Evolutionary conservation across 2,329 filamentous ascomycete species (phyloP).

Genomic region (Cercospora berteroae): DNA sequence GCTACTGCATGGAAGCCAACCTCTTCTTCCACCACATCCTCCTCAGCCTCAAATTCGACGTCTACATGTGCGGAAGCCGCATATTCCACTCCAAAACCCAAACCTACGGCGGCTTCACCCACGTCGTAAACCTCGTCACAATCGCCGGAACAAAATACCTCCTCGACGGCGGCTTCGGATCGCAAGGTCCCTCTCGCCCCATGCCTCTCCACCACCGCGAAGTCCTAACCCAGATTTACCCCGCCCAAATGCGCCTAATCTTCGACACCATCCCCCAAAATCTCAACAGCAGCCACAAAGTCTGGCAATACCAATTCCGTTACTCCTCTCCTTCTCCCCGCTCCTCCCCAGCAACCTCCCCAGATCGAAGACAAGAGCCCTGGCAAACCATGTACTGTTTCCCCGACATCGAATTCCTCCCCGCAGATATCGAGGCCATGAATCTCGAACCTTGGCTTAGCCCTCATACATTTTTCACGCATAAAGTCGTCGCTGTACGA

Average conservation of each 20-base stretch:
- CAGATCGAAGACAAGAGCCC: conserved; percentile 38
- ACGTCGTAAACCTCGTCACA: conserved; percentile 46
- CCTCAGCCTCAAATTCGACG: conserved; percentile 50
- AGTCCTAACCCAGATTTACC: conserved; percentile 19
- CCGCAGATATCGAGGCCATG: conserved; percentile 59
- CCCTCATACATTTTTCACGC: conserved; percentile 54
- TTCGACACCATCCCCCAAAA: conserved; percentile 22
- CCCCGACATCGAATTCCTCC: conserved; percentile 61
- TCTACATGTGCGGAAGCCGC: conserved; percentile 43
- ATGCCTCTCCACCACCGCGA: conserved; percentile 37
- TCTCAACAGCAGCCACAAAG: conserved; percentile 34
- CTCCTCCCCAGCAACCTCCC: neutral
- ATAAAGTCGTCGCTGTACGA: conserved; percentile 51
- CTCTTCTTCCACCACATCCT: conserved; percentile 53
- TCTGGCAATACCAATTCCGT: conserved; percentile 46
- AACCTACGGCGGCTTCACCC: conserved; percentile 37
- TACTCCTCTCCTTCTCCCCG: neutral
- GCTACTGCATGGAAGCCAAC: conserved; percentile 56
- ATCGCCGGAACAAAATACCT: conserved; percentile 29
- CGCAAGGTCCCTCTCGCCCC: conserved; percentile 39
- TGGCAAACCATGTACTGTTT: conserved; percentile 67
- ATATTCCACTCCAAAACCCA: conserved; percentile 32
- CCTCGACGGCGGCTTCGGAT: conserved; percentile 46
- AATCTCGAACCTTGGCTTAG: conserved; percentile 56
- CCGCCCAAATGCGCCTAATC: conserved; percentile 25